These are phyloP conservation scores for Diplodia intermedia DNA, from an alignment of 2,329 filamentous ascomycete species.

Conservation along the genomic window DNA sequence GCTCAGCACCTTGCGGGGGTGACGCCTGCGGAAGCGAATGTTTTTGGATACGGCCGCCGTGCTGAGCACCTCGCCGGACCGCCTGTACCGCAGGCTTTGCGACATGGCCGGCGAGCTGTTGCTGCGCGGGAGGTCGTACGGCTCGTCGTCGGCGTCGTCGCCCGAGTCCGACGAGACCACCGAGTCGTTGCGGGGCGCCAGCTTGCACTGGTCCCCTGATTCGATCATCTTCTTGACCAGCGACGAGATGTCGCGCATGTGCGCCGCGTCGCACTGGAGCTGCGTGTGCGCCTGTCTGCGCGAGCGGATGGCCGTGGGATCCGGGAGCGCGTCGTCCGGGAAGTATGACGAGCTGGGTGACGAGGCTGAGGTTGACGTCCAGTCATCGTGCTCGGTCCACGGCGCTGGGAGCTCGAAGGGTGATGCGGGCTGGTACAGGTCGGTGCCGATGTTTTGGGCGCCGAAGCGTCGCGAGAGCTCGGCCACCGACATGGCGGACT, in stretches of 20 bases:
- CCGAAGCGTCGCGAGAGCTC: slow-evolving; percentile 32
- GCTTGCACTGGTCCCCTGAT: slow-evolving; percentile 50
- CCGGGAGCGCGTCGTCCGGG: slow-evolving; percentile 11
- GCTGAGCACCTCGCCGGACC: slow-evolving; percentile 41
- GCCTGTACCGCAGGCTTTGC: slow-evolving; percentile 38
- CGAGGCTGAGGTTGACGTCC: slow-evolving; percentile 20
- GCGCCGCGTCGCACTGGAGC: slow-evolving; percentile 50
- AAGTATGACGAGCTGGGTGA: slow-evolving; percentile 28
- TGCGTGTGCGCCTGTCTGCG: slow-evolving; percentile 51
- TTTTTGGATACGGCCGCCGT: slow-evolving; percentile 42
- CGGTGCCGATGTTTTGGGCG: slow-evolving; percentile 23
- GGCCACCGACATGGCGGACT: slow-evolving; percentile 25
- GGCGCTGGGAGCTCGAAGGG: slow-evolving; percentile 21
- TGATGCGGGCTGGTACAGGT: slow-evolving; percentile 13
- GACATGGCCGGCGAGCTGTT: slow-evolving; percentile 35
- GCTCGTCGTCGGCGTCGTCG: slow-evolving; percentile 42
- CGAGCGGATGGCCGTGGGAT: slow-evolving; percentile 44
- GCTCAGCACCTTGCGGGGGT: slow-evolving; percentile 32
- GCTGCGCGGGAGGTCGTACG: slow-evolving; percentile 43
- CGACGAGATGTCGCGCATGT: slow-evolving; percentile 51
- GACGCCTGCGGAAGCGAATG: slow-evolving; percentile 45
- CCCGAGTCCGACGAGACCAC: slow-evolving; percentile 23
- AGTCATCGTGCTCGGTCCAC: slow-evolving; percentile 24
- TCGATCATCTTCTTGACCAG: slow-evolving; percentile 53
- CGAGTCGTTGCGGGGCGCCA: slow-evolving; percentile 33